Conservation (phyloP, 192 early-diverging fungal genomes). For the Endogone sp. region DNA sequence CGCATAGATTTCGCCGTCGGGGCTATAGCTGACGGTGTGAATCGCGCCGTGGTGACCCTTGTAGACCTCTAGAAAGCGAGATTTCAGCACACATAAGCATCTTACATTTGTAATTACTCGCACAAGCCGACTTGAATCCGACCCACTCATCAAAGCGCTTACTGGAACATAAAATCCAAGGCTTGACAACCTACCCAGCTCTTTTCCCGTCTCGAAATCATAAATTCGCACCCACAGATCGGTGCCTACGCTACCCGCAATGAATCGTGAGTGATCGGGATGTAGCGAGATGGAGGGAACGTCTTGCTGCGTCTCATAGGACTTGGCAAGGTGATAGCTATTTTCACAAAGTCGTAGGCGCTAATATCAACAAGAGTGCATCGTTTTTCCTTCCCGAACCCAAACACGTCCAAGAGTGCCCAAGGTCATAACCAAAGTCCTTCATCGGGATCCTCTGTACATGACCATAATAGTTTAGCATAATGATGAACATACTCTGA, state of each 20-base stretch:
- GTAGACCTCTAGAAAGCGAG: slow-evolving; percentile 54
- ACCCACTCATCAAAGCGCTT: not conserved
- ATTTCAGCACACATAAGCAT: not conserved
- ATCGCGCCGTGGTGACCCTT: slow-evolving; percentile 92
- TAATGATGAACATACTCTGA: slow-evolving; percentile 47
- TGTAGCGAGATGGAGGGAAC: slow-evolving; percentile 82
- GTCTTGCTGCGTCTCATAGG: slow-evolving; percentile 55
- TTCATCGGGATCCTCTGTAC: too few species aligned
- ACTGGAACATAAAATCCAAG: not conserved
- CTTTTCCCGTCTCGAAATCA: slow-evolving; percentile 73
- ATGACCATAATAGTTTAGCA: not conserved
- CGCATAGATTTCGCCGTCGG: slow-evolving; percentile 88
- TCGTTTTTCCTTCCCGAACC: too few species aligned
- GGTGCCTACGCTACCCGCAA: slow-evolving; percentile 64
- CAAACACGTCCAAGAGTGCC: too few species aligned
- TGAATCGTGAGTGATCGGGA: slow-evolving; percentile 72
- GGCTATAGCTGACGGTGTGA: slow-evolving; percentile 86
- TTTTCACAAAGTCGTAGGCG: too few species aligned
- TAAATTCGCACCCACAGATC: slow-evolving; percentile 86
- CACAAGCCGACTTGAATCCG: not conserved
- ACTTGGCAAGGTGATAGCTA: slow-evolving; percentile 37
- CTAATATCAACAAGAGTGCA: too few species aligned
- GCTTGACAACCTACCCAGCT: slow-evolving; percentile 39
- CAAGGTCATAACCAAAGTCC: too few species aligned
- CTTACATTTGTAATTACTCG: not conserved